Percentiles rank a stretch among this genome's conserved stretches.
phyloP scores from a whole-genome alignment of 306 rosid species.

The Crataegus laevigata region DNA sequence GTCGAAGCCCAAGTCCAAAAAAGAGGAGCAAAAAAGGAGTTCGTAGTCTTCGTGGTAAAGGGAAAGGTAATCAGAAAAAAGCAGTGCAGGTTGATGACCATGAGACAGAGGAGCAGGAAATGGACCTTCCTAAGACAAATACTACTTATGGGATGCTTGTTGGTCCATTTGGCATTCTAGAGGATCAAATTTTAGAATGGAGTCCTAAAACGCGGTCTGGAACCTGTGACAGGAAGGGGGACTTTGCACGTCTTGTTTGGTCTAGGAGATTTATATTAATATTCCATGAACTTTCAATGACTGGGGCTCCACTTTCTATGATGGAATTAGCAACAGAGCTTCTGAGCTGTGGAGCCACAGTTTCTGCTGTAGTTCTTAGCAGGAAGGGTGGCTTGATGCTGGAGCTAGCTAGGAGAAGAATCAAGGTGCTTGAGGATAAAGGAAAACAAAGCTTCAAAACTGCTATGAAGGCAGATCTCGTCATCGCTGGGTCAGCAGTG shows the following conservation, averaged over 20 bases:
- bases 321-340: conserved; percentile 92
- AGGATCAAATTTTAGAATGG: conserved; percentile 65
- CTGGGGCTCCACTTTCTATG: conserved; percentile 94
- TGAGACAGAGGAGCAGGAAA: conserved; percentile 47
- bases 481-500: conserved; percentile 88
- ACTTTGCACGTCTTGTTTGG: conserved; percentile 63
- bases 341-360: conserved; percentile 76
- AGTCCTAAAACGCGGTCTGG: conserved; percentile 57
- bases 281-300: conserved; percentile 94
- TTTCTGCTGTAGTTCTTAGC: conserved; percentile 83
- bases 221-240: conserved; percentile 59
- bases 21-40: conserved; percentile 43
- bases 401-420: conserved; percentile 67
- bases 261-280: conserved; percentile 70
- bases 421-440: conserved; percentile 84
- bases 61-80: conserved; percentile 40
- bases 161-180: conserved; percentile 81
- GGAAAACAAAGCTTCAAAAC: conserved; percentile 57
- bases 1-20: conserved; percentile 24
- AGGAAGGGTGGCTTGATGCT: conserved; percentile 87
- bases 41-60: conserved; percentile 38
- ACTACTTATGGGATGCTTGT: conserved; percentile 71
- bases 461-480: conserved; percentile 68
- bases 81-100: conserved; percentile 22
- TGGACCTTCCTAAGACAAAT: conserved; percentile 58